phyloP scores from a whole-genome alignment of 2,329 filamentous ascomycete species.

The Diaporthe sp. region DNA sequence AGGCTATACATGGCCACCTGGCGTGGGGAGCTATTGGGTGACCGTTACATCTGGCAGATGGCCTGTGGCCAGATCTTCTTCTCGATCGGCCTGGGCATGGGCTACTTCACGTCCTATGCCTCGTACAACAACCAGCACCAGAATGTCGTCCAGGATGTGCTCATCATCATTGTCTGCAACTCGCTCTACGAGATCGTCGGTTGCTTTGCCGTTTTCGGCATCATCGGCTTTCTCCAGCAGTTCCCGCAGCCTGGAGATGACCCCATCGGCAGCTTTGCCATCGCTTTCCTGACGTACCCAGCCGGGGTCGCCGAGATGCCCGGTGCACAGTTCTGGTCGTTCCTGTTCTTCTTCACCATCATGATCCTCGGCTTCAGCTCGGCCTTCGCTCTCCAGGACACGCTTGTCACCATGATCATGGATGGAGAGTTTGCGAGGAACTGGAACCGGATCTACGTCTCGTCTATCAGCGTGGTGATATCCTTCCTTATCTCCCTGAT shows the following conservation, averaged over 20 bases:
- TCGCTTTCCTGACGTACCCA: not conserved
- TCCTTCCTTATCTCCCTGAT: slow-evolving; percentile 5
- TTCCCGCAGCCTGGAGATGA: slow-evolving; percentile 8
- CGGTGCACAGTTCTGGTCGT: not conserved
- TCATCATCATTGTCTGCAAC: slow-evolving; percentile 5
- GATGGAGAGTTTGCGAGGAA: slow-evolving; percentile 1
- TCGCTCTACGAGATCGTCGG: slow-evolving; percentile 19
- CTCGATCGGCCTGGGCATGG: slow-evolving; percentile 12
- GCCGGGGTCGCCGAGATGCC: slow-evolving; percentile 9
- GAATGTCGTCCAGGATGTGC: slow-evolving; percentile 1
- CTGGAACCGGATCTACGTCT: slow-evolving; percentile 1
- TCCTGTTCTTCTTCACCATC: slow-evolving; percentile 15
- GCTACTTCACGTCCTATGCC: slow-evolving; percentile 12
- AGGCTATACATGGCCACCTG: slow-evolving; percentile 10
- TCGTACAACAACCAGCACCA: slow-evolving; percentile 24
- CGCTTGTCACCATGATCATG: slow-evolving; percentile 12
- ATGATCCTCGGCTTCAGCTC: slow-evolving; percentile 6
- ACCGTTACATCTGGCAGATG: slow-evolving; percentile 15
- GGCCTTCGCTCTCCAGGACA: slow-evolving; percentile 6
- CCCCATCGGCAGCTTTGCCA: not conserved
- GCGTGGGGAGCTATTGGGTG: not conserved
- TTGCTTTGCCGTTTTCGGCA: not conserved
- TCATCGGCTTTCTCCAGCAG: slow-evolving; percentile 1
- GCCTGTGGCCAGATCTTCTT: slow-evolving; percentile 9
- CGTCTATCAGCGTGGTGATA: not conserved